phyloP scores from a whole-genome alignment of 495 filamentous ascomycete genomes.

The Xanthoparmelia taractica region DNA sequence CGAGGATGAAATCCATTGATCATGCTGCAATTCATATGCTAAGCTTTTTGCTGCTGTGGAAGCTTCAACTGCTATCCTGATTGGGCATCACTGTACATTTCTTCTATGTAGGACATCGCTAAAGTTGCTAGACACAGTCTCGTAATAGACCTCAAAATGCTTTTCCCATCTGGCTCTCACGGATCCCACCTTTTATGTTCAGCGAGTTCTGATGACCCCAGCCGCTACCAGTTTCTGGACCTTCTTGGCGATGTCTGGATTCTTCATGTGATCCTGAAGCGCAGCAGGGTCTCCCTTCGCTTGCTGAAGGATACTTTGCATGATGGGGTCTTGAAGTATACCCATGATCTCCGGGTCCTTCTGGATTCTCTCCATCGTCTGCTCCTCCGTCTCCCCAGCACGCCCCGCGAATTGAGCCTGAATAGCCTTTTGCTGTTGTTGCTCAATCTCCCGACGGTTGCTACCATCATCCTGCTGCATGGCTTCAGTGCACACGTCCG shows the following conservation, averaged over 20 bases:
- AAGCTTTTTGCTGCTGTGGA: not conserved
- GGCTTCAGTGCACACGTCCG: conserved; percentile 83
- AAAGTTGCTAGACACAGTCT: conserved; percentile 18
- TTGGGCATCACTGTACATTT: conserved; percentile 4
- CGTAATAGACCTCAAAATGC: not conserved
- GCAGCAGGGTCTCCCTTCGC: conserved; percentile 89
- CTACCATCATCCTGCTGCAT: conserved; percentile 66
- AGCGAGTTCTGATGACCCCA: conserved; percentile 67
- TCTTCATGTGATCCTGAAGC: conserved; percentile 94
- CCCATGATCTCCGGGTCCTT: conserved; percentile 90
- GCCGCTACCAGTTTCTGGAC: conserved; percentile 89
- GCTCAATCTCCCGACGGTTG: conserved; percentile 82
- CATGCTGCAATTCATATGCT: not conserved
- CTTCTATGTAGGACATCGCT: conserved; percentile 19
- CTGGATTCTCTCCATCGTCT: conserved; percentile 86
- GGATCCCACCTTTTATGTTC: not conserved
- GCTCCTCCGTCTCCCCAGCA: conserved; percentile 92
- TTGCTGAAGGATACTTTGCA: conserved; percentile 95
- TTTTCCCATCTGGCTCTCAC: not conserved
- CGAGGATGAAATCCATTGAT: too few species aligned
- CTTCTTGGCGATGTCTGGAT: conserved; percentile 70
- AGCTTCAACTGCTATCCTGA: conserved; percentile 7
- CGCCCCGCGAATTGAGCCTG: conserved; percentile 78
- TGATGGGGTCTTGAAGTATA: conserved; percentile 90
- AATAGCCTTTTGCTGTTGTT: conserved; percentile 91